Evolutionary conservation across 2,329 filamentous ascomycete species (phyloP).

Genomic region (Aspergillus fructus): DNA sequence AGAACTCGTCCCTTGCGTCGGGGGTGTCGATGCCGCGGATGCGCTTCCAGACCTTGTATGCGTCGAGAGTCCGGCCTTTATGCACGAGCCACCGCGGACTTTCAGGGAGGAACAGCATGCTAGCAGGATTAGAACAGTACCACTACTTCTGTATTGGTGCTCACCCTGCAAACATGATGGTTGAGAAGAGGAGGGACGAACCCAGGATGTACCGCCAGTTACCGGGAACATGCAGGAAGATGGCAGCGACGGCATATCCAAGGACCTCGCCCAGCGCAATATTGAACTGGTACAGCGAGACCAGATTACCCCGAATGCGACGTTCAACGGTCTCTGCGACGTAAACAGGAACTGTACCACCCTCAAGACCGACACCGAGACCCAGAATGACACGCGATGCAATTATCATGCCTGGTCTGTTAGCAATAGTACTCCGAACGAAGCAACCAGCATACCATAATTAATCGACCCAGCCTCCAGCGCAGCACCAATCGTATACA

Average conservation of each 20-base stretch:
- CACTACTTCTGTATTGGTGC: neutral
- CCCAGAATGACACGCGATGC: slow-evolving; percentile 67
- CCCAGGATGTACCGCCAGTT: slow-evolving; percentile 75
- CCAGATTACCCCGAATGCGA: slow-evolving; percentile 67
- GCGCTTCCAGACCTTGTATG: slow-evolving; percentile 70
- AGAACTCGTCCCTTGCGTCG: slow-evolving; percentile 68
- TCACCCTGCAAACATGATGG: slow-evolving; percentile 49
- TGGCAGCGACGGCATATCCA: slow-evolving; percentile 70
- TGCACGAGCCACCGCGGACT: slow-evolving; percentile 69
- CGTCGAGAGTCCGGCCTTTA: slow-evolving; percentile 59
- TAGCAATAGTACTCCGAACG: neutral
- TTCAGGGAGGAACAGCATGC: slow-evolving; percentile 72
- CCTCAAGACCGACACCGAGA: slow-evolving; percentile 69
- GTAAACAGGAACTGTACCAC: slow-evolving; percentile 72
- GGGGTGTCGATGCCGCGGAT: slow-evolving; percentile 61
- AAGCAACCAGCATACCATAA: slow-evolving; percentile 44
- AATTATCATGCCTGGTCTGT: slow-evolving; percentile 60
- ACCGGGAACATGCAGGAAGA: slow-evolving; percentile 67
- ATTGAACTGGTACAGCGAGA: slow-evolving; percentile 73
- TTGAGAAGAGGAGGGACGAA: slow-evolving; percentile 69
- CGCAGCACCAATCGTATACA: slow-evolving; percentile 69
- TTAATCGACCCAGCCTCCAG: slow-evolving; percentile 67
- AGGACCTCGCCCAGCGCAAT: slow-evolving; percentile 73
- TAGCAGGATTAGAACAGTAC: slow-evolving; percentile 29
- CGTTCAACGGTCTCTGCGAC: slow-evolving; percentile 68